Conservation (phyloP, 139 green algal species). For the Bryopsis sp. region DNA sequence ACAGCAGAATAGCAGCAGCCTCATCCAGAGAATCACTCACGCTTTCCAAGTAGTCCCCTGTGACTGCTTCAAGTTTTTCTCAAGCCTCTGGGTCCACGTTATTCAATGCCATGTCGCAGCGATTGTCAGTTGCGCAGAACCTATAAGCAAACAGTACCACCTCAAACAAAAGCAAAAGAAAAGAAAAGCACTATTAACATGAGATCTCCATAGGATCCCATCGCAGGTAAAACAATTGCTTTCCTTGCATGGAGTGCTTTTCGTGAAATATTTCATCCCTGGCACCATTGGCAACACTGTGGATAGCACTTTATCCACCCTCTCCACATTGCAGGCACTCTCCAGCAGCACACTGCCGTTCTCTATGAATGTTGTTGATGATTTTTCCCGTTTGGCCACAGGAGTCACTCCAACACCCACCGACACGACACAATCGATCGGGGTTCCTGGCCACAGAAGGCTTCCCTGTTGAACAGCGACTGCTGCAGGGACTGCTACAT, state of each 20-base stretch:
- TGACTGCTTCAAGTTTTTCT: conserved; percentile 46
- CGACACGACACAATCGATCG: conserved; percentile 70
- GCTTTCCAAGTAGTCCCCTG: conserved; percentile 60
- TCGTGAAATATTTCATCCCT: conserved; percentile 64
- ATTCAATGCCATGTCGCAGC: conserved; percentile 74
- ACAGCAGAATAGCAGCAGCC: no score
- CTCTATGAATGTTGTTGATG: conserved; percentile 33
- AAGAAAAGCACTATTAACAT: no score
- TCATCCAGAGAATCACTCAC: no score
- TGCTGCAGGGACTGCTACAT: no score
- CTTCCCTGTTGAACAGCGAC: conserved; percentile 74
- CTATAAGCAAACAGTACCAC: no score
- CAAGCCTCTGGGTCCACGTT: conserved; percentile 57
- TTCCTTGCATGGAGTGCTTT: no score
- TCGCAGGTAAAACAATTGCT: no score
- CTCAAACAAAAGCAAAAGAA: no score
- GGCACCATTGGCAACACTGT: conserved; percentile 58
- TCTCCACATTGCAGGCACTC: conserved; percentile 44
- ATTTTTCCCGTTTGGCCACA: conserved; percentile 24
- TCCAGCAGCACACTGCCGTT: conserved; percentile 52
- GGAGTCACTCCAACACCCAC: conserved; percentile 69
- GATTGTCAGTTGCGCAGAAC: conserved; percentile 55
- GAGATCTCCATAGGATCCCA: no score
- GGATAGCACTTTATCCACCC: conserved; percentile 53
- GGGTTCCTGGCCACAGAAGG: conserved; percentile 69